Conservation (phyloP, 148 eudicot species). For the Bassia scoparia region DNA sequence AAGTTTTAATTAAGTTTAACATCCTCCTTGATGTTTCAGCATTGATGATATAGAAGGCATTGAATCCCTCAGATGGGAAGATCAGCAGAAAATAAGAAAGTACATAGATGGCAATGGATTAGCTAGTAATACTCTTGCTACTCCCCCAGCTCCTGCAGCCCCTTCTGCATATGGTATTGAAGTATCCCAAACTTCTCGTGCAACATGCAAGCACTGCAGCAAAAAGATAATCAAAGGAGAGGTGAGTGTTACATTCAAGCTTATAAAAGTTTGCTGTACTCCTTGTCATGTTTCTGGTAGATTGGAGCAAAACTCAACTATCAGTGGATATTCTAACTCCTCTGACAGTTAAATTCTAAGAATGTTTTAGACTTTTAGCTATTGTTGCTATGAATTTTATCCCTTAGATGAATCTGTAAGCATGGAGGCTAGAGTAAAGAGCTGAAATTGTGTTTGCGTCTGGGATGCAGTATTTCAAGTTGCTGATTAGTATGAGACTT, state of each 20-base stretch:
- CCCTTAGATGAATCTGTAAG: not conserved
- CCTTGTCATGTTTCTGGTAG: not conserved
- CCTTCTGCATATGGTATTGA: slow-evolving; percentile 56
- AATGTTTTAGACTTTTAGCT: not conserved
- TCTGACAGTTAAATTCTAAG: too few relatives aligned
- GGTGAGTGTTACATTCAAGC: slow-evolving; percentile 37
- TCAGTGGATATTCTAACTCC: not conserved
- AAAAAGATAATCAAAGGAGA: slow-evolving; percentile 88
- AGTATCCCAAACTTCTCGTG: slow-evolving; percentile 77
- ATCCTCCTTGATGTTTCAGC: slow-evolving; percentile 35
- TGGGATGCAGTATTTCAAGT: not conserved
- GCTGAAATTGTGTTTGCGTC: not conserved
- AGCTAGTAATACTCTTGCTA: slow-evolving; percentile 24
- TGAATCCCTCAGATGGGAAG: slow-evolving; percentile 93
- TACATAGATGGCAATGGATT: slow-evolving; percentile 54
- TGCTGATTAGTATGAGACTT: not conserved
- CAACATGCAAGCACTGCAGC: slow-evolving; percentile 69
- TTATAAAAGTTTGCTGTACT: not conserved
- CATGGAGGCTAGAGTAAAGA: not conserved
- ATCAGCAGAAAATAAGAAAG: slow-evolving; percentile 79
- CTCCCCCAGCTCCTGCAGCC: slow-evolving; percentile 28
- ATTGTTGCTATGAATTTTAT: not conserved
- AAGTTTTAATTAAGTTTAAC: slow-evolving; percentile 11
- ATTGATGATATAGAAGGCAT: slow-evolving; percentile 81
- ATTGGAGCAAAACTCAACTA: not conserved